Percentiles rank a stretch among this genome's conserved stretches.
Evolutionary conservation across 768 basidiomycete genomes (phyloP).

Genomic region (Cystobasidium tubakii): DNA sequence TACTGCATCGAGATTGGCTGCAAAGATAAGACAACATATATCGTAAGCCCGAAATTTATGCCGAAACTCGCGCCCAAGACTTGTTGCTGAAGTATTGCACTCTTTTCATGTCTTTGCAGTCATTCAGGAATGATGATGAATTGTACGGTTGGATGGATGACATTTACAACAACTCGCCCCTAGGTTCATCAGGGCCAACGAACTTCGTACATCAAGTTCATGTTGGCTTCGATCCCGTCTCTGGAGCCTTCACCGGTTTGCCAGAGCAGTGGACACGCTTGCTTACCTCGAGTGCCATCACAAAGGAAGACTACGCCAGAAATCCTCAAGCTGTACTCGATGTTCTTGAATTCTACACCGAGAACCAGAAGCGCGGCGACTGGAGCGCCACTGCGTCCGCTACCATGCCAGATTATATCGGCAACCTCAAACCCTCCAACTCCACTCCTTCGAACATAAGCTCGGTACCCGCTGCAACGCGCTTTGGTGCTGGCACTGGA

Average conservation of each 20-base stretch:
- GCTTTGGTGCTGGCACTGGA: conserved; percentile 88
- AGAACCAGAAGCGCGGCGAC: conserved; percentile 86
- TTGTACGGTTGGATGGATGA: conserved; percentile 99
- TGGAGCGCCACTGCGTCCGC: conserved; percentile 49
- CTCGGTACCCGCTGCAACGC: conserved; percentile 51
- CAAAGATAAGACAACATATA: conserved; percentile 70
- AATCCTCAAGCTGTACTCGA: conserved; percentile 96
- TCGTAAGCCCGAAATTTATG: conserved; percentile 46
- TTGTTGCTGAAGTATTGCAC: too few relatives aligned
- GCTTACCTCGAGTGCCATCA: conserved; percentile 95
- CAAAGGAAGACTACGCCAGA: conserved; percentile 92
- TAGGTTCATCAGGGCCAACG: conserved; percentile 89
- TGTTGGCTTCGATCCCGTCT: conserved; percentile 89
- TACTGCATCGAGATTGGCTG: conserved; percentile 85
- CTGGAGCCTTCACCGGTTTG: conserved; percentile 91
- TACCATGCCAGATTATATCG: conserved; percentile 39
- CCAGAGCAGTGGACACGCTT: conserved; percentile 96
- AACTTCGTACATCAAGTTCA: conserved; percentile 99
- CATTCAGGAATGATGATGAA: conserved; percentile 88
- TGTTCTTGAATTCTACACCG: conserved; percentile 96
- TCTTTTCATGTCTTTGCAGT: conserved; percentile 42
- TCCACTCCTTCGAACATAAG: conserved; percentile 32
- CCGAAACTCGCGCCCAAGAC: neutral
- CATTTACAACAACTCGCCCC: conserved; percentile 83
- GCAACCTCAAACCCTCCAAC: conserved; percentile 3